Percentiles rank a stretch among this genome's conserved stretches.
Conservation (phyloP, 768 basidiomycete species). For the Lactifluus rugatus region DNA sequence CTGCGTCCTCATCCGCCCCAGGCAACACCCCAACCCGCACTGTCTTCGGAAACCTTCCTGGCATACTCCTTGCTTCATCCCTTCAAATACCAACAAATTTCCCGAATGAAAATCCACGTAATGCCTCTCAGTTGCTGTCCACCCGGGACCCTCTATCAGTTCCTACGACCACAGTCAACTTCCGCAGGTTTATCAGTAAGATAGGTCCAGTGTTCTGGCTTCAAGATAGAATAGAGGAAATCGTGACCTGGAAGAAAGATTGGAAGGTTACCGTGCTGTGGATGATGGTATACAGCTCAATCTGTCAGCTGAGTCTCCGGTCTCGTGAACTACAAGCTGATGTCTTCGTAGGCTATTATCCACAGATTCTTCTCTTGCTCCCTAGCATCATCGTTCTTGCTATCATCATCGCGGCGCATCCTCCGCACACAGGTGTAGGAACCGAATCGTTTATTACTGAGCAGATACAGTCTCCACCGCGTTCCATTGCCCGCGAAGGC, state of each 20-base stretch:
- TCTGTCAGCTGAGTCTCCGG: constrained; percentile 46
- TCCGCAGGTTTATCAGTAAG: constrained; percentile 67
- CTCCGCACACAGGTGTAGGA: constrained; percentile 25
- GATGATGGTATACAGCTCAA: constrained; percentile 67
- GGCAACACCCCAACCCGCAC: constrained; percentile 2
- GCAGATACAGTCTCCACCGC: constrained; percentile 26
- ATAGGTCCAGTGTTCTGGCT: constrained; percentile 82
- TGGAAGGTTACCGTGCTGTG: constrained; percentile 64
- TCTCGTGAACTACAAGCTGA: not conserved
- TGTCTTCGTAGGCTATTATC: constrained; percentile 55
- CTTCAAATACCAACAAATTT: constrained; percentile 14
- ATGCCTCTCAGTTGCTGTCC: constrained; percentile 36
- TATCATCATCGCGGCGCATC: constrained; percentile 59
- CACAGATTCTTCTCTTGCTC: constrained; percentile 57
- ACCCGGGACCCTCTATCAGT: constrained; percentile 65
- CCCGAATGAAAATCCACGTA: constrained; percentile 17
- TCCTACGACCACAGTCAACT: constrained; percentile 68
- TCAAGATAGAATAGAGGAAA: constrained; percentile 80
- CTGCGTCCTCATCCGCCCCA: not conserved
- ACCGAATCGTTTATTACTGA: not conserved
- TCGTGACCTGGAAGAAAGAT: constrained; percentile 71
- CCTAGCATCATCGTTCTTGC: constrained; percentile 55
- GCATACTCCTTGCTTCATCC: constrained; percentile 13
- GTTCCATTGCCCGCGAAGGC: constrained; percentile 43
- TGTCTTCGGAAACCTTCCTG: constrained; percentile 17